Conservation (phyloP, 192 early-diverging fungal species). For the Coemansia sp. region DNA sequence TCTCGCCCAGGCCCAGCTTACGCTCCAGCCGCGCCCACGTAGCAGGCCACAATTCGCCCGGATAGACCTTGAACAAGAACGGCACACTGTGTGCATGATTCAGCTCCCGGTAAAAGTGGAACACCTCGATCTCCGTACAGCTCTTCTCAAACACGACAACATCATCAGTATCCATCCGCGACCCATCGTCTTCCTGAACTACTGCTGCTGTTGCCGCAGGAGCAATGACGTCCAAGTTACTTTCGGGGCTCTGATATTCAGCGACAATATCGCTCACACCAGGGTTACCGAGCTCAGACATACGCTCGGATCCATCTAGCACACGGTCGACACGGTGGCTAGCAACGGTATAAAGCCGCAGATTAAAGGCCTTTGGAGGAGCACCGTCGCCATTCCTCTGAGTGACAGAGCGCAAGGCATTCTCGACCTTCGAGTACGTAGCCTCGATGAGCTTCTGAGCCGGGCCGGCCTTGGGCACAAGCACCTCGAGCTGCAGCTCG, state of each 20-base stretch:
- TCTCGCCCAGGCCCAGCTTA: constrained; percentile 77
- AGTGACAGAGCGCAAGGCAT: constrained; percentile 6
- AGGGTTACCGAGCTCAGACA: constrained; percentile 51
- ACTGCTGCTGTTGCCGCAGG: background rate
- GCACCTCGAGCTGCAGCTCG: constrained; percentile 68
- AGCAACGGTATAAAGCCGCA: constrained; percentile 65
- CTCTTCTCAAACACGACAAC: constrained; percentile 18
- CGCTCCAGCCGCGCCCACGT: constrained; percentile 75
- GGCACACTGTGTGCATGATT: constrained; percentile 77
- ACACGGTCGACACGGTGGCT: constrained; percentile 56
- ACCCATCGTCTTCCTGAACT: background rate
- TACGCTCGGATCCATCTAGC: constrained; percentile 48
- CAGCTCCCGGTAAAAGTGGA: constrained; percentile 78
- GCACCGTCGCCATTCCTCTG: constrained; percentile 17
- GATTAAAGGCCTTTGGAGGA: constrained; percentile 43
- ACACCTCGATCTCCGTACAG: constrained; percentile 62
- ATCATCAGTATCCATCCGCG: constrained; percentile 52
- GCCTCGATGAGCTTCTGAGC: constrained; percentile 58
- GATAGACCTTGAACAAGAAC: constrained; percentile 73
- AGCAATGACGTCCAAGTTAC: background rate
- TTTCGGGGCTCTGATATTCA: constrained; percentile 11
- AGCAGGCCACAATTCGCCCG: constrained; percentile 67
- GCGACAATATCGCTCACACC: constrained; percentile 38
- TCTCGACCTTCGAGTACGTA: constrained; percentile 58
- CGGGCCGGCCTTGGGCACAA: constrained; percentile 66